These are phyloP conservation scores for Fraxinus quadrangulata DNA, from an alignment of 257 asterid genomes.

Conservation along the genomic window DNA sequence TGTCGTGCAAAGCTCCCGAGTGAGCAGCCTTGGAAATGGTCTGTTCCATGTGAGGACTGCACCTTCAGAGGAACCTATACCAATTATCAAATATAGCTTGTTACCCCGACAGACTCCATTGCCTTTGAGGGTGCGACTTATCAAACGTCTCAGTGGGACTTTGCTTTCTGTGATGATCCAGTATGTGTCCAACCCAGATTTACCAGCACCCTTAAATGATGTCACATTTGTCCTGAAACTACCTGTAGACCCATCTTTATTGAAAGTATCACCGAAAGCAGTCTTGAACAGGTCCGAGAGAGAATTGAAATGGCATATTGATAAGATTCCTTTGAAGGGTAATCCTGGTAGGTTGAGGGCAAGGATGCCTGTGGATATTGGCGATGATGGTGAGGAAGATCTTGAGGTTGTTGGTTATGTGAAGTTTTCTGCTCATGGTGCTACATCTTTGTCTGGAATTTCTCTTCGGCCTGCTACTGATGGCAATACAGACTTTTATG, in stretches of 20 bases:
- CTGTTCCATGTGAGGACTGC: slow-evolving; percentile 83
- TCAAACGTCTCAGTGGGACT: slow-evolving; percentile 85
- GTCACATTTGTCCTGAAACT: slow-evolving; percentile 78
- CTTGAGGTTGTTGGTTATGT: slow-evolving; percentile 74
- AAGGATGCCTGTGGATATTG: slow-evolving; percentile 85
- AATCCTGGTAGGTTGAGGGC: slow-evolving; percentile 83
- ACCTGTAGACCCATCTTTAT: slow-evolving; percentile 80
- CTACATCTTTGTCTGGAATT: slow-evolving; percentile 76
- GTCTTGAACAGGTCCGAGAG: slow-evolving; percentile 84
- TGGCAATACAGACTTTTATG: slow-evolving; percentile 79
- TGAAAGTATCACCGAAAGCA: slow-evolving; percentile 90
- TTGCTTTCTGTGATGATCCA: slow-evolving; percentile 90
- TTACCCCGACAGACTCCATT: slow-evolving; percentile 74
- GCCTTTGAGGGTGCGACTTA: slow-evolving; percentile 85
- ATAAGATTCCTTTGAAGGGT: slow-evolving; percentile 77
- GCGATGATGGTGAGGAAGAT: slow-evolving; percentile 76
- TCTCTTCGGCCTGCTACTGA: slow-evolving; percentile 81
- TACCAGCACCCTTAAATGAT: slow-evolving; percentile 67
- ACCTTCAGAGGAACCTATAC: slow-evolving; percentile 69
- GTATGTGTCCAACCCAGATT: slow-evolving; percentile 72
- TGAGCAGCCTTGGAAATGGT: slow-evolving; percentile 85
- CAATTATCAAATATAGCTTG: slow-evolving; percentile 74
- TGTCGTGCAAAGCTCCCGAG: slow-evolving; percentile 66
- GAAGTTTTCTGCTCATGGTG: slow-evolving; percentile 68
- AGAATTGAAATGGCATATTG: slow-evolving; percentile 88